Conservation (phyloP, 192 early-diverging fungal species). For the Coemansia sp. region DNA sequence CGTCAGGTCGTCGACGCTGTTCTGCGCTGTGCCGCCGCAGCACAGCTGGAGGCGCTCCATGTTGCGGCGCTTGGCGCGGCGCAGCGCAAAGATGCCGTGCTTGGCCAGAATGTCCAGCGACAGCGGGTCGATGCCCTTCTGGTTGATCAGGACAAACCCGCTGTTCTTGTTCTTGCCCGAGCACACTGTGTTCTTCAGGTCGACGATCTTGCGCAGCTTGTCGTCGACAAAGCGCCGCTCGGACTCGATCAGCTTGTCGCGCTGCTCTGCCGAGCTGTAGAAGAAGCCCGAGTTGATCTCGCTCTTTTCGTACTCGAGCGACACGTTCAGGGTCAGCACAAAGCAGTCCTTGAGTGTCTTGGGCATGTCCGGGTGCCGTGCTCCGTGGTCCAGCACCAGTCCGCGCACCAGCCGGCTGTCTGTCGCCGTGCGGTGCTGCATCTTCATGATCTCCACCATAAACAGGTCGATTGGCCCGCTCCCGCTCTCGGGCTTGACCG, state of each 20-base stretch:
- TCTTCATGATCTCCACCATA: slow-evolving; percentile 99
- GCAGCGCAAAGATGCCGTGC: slow-evolving; percentile 89
- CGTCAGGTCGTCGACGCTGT: slow-evolving; percentile 95
- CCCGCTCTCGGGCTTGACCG: slow-evolving; percentile 67
- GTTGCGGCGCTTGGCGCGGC: slow-evolving; percentile 97
- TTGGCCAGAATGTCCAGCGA: slow-evolving; percentile 96
- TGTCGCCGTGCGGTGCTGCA: slow-evolving; percentile 98
- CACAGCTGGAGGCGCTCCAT: slow-evolving; percentile 98
- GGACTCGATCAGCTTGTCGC: slow-evolving; percentile 96
- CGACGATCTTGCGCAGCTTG: slow-evolving; percentile 90
- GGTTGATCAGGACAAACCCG: slow-evolving; percentile 97
- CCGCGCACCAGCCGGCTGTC: slow-evolving; percentile 92
- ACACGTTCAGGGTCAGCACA: slow-evolving; percentile 94
- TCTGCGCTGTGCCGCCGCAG: slow-evolving; percentile 93
- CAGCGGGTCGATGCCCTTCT: slow-evolving; percentile 99
- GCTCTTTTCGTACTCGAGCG: slow-evolving; percentile 98
- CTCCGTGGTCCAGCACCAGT: slow-evolving; percentile 97
- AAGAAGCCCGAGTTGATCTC: slow-evolving; percentile 99
- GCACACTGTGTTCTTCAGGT: slow-evolving; percentile 96
- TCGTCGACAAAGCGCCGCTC: slow-evolving; percentile 96
- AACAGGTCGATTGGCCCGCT: slow-evolving; percentile 96
- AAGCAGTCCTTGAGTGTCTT: slow-evolving; percentile 87
- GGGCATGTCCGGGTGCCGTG: slow-evolving; percentile 99
- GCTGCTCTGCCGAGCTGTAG: slow-evolving; percentile 96
- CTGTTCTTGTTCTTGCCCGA: slow-evolving; percentile 69